A percentile compares a stretch with the other conserved stretches of the same genome.
Conservation (phyloP, 2,329 filamentous ascomycete species). For the Colletotrichum magnum region DNA sequence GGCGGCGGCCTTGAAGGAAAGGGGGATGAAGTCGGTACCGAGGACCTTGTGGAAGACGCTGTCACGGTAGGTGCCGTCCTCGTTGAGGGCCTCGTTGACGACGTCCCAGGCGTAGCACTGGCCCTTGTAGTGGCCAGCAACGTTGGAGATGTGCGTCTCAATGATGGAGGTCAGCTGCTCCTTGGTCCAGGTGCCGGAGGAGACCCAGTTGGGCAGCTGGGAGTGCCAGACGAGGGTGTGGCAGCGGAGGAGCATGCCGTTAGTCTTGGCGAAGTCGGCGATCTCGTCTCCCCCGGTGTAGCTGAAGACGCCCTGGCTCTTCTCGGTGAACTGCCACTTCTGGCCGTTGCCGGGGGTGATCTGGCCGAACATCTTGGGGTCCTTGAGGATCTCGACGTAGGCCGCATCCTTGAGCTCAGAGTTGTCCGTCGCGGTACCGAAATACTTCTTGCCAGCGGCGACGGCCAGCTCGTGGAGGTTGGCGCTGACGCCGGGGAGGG, state of each 20-base stretch:
- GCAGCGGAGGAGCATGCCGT: constrained; percentile 58
- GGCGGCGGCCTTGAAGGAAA: constrained; percentile 61
- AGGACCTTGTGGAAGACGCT: constrained; percentile 59
- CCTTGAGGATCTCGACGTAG: constrained; percentile 68
- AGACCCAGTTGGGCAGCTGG: constrained; percentile 63
- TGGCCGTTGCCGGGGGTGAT: constrained; percentile 75
- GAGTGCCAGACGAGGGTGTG: constrained; percentile 62
- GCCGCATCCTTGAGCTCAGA: constrained; percentile 61
- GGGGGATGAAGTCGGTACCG: constrained; percentile 60
- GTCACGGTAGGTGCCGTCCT: constrained; percentile 56
- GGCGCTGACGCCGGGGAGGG: constrained; percentile 39
- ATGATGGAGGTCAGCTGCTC: constrained; percentile 53
- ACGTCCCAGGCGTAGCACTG: constrained; percentile 68
- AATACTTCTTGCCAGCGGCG: constrained; percentile 62
- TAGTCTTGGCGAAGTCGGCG: constrained; percentile 56
- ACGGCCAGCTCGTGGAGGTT: constrained; percentile 53
- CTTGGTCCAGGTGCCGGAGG: constrained; percentile 55
- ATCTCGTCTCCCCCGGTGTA: constrained; percentile 71
- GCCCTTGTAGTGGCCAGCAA: constrained; percentile 59
- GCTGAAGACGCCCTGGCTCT: constrained; percentile 68
- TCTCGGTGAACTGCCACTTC: constrained; percentile 76
- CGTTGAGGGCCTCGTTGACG: constrained; percentile 62
- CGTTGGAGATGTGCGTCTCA: constrained; percentile 65
- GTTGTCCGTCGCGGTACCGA: constrained; percentile 76
- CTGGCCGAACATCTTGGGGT: constrained; percentile 75